A percentile compares a stretch with the other conserved stretches of the same genome.
Evolutionary conservation across 2,329 filamentous ascomycete genomes (phyloP).

Genomic region (Thermomyces lanuginosus): DNA sequence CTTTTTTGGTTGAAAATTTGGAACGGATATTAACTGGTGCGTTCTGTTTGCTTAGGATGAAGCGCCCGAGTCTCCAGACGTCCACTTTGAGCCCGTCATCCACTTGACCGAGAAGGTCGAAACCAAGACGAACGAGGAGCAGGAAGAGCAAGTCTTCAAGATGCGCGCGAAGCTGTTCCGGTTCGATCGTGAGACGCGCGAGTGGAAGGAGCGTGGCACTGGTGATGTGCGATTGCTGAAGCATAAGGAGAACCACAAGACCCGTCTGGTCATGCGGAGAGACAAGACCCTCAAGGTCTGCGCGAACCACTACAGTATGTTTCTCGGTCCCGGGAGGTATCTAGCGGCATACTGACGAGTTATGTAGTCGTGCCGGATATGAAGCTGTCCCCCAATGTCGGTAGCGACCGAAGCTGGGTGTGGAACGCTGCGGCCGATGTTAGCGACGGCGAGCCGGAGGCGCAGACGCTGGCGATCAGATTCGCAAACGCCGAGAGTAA

Average conservation of each 20-base stretch:
- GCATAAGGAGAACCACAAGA: constrained; percentile 98
- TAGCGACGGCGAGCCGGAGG: constrained; percentile 93
- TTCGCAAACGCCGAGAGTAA: constrained; percentile 95
- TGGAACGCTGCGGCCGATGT: constrained; percentile 98
- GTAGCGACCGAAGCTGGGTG: constrained; percentile 96
- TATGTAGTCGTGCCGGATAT: constrained; percentile 92
- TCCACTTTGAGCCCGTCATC: constrained; percentile 94
- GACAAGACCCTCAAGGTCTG: constrained; percentile 99
- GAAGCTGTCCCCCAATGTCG: constrained; percentile 96
- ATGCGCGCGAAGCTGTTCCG: constrained; percentile 99
- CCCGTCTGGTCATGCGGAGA: constrained; percentile 90
- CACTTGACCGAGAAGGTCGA: constrained; percentile 94
- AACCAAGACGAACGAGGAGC: constrained; percentile 94
- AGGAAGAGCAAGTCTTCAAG: constrained; percentile 95
- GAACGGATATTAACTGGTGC: constrained; percentile 3
- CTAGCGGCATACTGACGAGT: too few species aligned
- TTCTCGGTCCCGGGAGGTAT: not conserved
- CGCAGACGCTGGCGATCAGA: constrained; percentile 86
- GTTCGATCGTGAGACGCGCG: constrained; percentile 76
- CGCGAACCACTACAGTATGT: constrained; percentile 97
- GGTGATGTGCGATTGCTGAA: constrained; percentile 92
- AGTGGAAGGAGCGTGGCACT: constrained; percentile 99
- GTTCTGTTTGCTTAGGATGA: constrained; percentile 38
- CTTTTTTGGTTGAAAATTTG: constrained; percentile 6
- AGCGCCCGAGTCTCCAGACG: constrained; percentile 71